These are phyloP conservation scores for Silene conica DNA, from an alignment of 148 eudicot genomes.

Conservation along the genomic window DNA sequence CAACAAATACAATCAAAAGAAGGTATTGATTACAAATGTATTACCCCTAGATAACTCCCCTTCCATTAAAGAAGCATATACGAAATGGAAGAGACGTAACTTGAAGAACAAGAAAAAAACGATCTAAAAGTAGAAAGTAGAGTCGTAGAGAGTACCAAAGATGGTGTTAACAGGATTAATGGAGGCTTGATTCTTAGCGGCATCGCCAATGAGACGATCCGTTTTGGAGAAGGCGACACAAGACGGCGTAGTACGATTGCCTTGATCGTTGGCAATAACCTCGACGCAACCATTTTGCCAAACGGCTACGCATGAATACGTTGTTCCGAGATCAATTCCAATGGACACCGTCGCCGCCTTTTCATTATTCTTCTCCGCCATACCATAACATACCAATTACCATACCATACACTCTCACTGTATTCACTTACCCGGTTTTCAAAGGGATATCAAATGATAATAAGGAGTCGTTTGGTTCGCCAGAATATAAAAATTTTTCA, in stretches of 20 bases:
- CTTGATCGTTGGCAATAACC: conserved; percentile 15
- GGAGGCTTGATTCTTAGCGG: conserved; percentile 15
- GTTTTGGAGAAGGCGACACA: conserved; percentile 14
- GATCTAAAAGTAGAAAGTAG: neutral
- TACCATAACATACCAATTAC: too few species aligned
- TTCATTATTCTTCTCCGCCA: neutral
- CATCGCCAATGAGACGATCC: conserved; percentile 10
- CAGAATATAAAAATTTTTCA: too few species aligned
- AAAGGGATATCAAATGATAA: too few species aligned
- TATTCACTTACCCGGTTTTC: too few species aligned
- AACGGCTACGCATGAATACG: conserved; percentile 16
- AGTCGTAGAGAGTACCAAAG: conserved; percentile 6
- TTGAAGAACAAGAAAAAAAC: neutral
- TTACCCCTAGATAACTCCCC: too few species aligned
- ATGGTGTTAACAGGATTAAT: conserved; percentile 14
- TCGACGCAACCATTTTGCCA: conserved; percentile 12
- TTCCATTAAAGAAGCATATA: too few species aligned
- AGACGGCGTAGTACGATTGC: conserved; percentile 22
- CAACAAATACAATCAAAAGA: too few species aligned
- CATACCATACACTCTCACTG: neutral
- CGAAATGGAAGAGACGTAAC: neutral
- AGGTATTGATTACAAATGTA: too few species aligned
- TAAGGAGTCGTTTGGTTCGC: too few species aligned
- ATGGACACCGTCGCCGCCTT: neutral
- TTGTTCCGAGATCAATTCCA: conserved; percentile 24